A percentile compares a stretch with the other conserved stretches of the same genome.
These are phyloP conservation scores for Kuraishia borneana DNA, from an alignment of 805 yeast species.

Conservation along the genomic window DNA sequence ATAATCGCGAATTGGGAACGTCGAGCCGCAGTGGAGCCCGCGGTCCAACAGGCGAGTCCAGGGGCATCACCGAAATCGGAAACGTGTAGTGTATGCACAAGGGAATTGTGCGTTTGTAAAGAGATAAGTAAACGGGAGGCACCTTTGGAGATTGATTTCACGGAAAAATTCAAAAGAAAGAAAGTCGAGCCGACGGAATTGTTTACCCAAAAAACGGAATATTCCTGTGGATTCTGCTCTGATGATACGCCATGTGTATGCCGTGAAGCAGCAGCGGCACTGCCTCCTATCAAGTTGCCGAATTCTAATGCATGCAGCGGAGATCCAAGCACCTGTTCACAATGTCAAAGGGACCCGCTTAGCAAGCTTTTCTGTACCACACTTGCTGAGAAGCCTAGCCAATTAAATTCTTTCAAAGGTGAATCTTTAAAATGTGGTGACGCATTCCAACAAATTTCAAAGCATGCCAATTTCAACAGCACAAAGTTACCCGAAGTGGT, in stretches of 20 bases:
- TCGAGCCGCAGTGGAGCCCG: too few species aligned
- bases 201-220: constrained; percentile 12
- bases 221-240: constrained; percentile 81
- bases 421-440: constrained; percentile 42
- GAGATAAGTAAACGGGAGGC: constrained; percentile 7
- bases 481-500: constrained; percentile 69
- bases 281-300: neutral
- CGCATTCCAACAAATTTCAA: constrained; percentile 76
- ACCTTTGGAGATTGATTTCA: constrained; percentile 43
- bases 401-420: neutral
- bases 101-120: constrained; percentile 54
- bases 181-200: constrained; percentile 27
- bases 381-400: constrained; percentile 39
- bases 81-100: constrained; percentile 55
- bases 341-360: constrained; percentile 81
- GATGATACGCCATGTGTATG: constrained; percentile 91
- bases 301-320: constrained; percentile 53
- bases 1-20: neutral
- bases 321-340: constrained; percentile 77
- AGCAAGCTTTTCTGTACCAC: constrained; percentile 83
- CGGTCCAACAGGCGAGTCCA: constrained; percentile 26
- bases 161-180: constrained; percentile 25
- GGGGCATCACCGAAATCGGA: constrained; percentile 33
- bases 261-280: constrained; percentile 50
- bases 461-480: constrained; percentile 67